These are phyloP conservation scores for Mollisiaceae sp. DNA, from an alignment of 2,329 filamentous ascomycete genomes.

Conservation along the genomic window DNA sequence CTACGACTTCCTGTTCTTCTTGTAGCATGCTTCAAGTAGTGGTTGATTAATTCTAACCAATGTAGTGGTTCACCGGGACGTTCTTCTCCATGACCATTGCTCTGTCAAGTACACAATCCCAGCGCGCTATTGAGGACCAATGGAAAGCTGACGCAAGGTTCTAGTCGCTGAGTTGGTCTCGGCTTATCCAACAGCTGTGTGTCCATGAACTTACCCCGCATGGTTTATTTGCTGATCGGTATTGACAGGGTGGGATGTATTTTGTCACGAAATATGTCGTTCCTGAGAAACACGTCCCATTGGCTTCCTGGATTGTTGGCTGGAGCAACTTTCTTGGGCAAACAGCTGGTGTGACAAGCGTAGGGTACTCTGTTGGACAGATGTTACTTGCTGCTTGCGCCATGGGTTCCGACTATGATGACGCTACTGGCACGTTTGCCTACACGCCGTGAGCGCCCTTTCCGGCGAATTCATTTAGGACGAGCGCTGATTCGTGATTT, in stretches of 20 bases:
- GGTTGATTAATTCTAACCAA: not conserved
- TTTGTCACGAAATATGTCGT: constrained; percentile 4
- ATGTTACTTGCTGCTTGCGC: not conserved
- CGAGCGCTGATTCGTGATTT: not conserved
- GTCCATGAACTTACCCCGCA: not conserved
- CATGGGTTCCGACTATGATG: not conserved
- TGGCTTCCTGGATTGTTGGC: constrained; percentile 3
- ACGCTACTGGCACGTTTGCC: not conserved
- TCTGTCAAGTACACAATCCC: not conserved
- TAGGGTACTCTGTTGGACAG: not conserved
- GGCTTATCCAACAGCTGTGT: not conserved
- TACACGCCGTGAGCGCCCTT: constrained; percentile 5
- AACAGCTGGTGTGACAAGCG: constrained; percentile 1
- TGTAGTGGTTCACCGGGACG: constrained; percentile 2
- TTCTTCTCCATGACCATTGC: constrained; percentile 2
- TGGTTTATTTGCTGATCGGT: not conserved
- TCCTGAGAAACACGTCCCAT: not conserved
- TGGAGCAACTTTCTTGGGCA: not conserved
- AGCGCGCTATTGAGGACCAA: not conserved
- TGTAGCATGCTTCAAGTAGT: not conserved
- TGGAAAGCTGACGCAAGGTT: not conserved
- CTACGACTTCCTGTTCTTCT: not conserved
- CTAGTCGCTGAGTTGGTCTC: not conserved
- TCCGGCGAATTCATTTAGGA: not conserved
- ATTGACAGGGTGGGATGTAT: not conserved